Conservation (phyloP, 352 stramenopile genomes). For the Globisporangium polare region DNA sequence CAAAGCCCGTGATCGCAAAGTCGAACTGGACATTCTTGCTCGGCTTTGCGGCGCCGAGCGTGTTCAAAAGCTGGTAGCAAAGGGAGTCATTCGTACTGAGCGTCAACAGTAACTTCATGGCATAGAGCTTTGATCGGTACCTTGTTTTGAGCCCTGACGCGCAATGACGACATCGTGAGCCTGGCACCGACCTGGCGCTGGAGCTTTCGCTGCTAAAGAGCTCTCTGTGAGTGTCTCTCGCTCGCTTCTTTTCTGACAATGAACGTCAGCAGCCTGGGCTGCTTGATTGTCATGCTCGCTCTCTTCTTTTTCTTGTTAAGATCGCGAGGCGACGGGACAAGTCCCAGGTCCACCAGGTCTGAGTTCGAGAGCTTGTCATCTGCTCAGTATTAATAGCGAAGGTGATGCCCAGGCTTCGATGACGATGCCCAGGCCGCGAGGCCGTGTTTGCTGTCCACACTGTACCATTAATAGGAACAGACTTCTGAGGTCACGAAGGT, state of each 20-base stretch:
- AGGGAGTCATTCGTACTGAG: not conserved
- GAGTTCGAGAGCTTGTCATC: not conserved
- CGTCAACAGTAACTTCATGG: too few relatives aligned
- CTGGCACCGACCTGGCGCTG: not conserved
- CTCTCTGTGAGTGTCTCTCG: not conserved
- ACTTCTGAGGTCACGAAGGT: not conserved
- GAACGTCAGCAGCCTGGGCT: not conserved
- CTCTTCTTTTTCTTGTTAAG: not conserved
- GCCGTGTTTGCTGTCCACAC: not conserved
- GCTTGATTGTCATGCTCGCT: too few relatives aligned
- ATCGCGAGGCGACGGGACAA: not conserved
- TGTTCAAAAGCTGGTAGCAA: constrained; percentile 41
- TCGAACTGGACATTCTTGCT: constrained; percentile 83
- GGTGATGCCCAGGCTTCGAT: not conserved
- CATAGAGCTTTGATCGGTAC: not conserved
- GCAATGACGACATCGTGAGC: constrained; percentile 65
- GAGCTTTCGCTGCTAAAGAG: not conserved
- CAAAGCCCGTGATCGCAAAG: constrained; percentile 52
- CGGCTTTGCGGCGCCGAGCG: constrained; percentile 60
- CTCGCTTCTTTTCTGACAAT: constrained; percentile 6
- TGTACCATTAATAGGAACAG: constrained; percentile 1
- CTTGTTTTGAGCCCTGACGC: constrained; percentile 77
- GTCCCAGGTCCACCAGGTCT: not conserved
- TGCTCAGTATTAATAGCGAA: constrained; percentile 6
- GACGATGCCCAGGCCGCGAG: constrained; percentile 2